phyloP scores from a whole-genome alignment of 345 rosid genomes.

The Brassica juncea region DNA sequence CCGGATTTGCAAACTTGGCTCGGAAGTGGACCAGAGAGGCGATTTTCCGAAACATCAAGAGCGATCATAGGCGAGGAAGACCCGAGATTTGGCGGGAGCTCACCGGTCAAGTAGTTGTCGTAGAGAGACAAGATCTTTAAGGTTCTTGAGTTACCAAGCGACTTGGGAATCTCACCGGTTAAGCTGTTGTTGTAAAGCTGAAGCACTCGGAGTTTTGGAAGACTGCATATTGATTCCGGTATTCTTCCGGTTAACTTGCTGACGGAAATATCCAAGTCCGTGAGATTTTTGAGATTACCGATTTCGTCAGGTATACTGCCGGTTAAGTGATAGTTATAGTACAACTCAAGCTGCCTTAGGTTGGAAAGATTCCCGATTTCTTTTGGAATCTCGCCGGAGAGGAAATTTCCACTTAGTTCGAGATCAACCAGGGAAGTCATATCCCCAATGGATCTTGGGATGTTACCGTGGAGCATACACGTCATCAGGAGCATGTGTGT shows the following conservation, averaged over 20 bases:
- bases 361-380: slow-evolving; percentile 76
- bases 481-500: slow-evolving; percentile 65
- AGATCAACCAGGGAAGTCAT: slow-evolving; percentile 86
- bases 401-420: slow-evolving; percentile 77
- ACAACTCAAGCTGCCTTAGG: slow-evolving; percentile 76
- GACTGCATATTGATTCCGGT: slow-evolving; percentile 75
- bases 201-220: slow-evolving; percentile 69
- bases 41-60: slow-evolving; percentile 82
- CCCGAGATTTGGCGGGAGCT: slow-evolving; percentile 71
- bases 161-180: slow-evolving; percentile 71
- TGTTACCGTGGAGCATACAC: slow-evolving; percentile 60
- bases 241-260: slow-evolving; percentile 67
- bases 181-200: slow-evolving; percentile 96
- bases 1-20: slow-evolving; percentile 67
- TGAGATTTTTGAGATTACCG: slow-evolving; percentile 81
- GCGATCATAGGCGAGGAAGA: slow-evolving; percentile 52
- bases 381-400: slow-evolving; percentile 64
- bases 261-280: slow-evolving; percentile 87
- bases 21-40: slow-evolving; percentile 72
- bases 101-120: slow-evolving; percentile 70
- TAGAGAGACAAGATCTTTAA: slow-evolving; percentile 68
- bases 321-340: slow-evolving; percentile 67
- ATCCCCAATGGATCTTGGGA: slow-evolving; percentile 76
- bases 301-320: slow-evolving; percentile 81
- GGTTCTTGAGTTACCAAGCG: slow-evolving; percentile 61